Evolutionary conservation across 148 eudicot species (phyloP).

Genomic region (Diospyros kaki): DNA sequence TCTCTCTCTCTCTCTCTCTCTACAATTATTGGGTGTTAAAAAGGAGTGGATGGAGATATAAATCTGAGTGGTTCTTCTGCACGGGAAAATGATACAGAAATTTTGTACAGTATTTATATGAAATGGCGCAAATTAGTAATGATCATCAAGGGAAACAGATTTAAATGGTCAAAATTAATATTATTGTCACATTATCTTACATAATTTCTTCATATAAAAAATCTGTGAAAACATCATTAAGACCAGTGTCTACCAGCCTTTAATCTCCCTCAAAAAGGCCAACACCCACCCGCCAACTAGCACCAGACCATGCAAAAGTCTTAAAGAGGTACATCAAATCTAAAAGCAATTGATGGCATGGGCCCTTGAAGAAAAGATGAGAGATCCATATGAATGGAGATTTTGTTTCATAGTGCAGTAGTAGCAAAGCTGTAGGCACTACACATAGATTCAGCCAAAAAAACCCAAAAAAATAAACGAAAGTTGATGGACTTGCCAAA

Average conservation of each 20-base stretch:
- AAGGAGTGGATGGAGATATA: conserved; percentile 4
- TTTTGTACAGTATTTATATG: too few species aligned
- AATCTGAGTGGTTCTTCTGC: not conserved
- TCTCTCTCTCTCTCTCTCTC: conserved; percentile 7
- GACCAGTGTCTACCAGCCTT: not conserved
- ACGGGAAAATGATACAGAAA: too few species aligned
- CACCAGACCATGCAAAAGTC: not conserved
- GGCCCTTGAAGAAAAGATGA: not conserved
- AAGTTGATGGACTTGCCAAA: conserved; percentile 4
- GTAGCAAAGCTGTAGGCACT: too few species aligned
- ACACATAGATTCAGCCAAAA: too few species aligned
- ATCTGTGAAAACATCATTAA: too few species aligned
- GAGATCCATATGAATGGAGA: not conserved
- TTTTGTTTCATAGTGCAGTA: conserved; percentile 9
- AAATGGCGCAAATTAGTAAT: too few species aligned
- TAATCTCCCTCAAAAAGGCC: not conserved
- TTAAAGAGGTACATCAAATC: not conserved
- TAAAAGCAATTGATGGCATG: not conserved
- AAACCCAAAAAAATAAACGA: not conserved
- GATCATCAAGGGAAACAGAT: too few species aligned
- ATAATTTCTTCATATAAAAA: too few species aligned
- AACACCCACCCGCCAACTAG: not conserved
- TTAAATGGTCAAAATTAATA: too few species aligned
- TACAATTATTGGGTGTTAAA: not conserved
- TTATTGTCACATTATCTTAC: too few species aligned